phyloP scores from a whole-genome alignment of 805 yeast genomes.

The Zygoascus ofunaensis region DNA sequence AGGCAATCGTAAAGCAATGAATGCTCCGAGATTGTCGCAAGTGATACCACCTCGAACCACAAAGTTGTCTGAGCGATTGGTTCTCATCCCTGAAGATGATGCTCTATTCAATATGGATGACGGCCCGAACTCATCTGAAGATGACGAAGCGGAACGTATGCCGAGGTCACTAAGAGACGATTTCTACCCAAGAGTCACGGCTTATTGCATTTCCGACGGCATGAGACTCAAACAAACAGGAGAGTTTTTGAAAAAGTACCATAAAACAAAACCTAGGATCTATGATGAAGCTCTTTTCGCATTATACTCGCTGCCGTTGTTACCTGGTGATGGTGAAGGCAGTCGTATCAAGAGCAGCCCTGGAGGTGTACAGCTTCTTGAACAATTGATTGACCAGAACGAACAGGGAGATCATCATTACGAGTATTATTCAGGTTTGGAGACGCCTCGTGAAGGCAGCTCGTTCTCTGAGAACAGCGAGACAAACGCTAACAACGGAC shows the following conservation, averaged over 20 bases:
- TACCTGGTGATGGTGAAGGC: constrained; percentile 57
- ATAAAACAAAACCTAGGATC: constrained; percentile 74
- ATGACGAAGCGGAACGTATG: constrained; percentile 27
- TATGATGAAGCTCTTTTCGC: constrained; percentile 92
- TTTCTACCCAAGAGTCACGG: constrained; percentile 77
- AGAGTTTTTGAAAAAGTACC: constrained; percentile 55
- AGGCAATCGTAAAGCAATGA: neutral
- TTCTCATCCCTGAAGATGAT: constrained; percentile 58
- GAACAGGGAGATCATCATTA: constrained; percentile 88
- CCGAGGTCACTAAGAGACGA: constrained; percentile 44
- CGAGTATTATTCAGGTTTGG: constrained; percentile 80
- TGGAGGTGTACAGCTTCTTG: constrained; percentile 46
- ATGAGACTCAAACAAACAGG: constrained; percentile 57
- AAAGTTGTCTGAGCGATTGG: constrained; percentile 77
- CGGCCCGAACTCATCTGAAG: constrained; percentile 9
- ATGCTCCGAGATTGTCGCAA: constrained; percentile 7
- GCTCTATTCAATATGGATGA: constrained; percentile 9
- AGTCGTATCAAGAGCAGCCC: constrained; percentile 28
- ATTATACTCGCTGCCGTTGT: constrained; percentile 76
- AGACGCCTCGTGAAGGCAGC: constrained; percentile 18
- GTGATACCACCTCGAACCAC: constrained; percentile 50
- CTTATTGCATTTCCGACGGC: constrained; percentile 81
- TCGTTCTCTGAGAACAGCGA: constrained; percentile 23
- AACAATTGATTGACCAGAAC: constrained; percentile 63
- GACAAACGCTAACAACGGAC: constrained; percentile 34